Base-by-base conservation (phyloP, 805 yeast genomes). In the Wickerhamiella occidentalis region DNA sequence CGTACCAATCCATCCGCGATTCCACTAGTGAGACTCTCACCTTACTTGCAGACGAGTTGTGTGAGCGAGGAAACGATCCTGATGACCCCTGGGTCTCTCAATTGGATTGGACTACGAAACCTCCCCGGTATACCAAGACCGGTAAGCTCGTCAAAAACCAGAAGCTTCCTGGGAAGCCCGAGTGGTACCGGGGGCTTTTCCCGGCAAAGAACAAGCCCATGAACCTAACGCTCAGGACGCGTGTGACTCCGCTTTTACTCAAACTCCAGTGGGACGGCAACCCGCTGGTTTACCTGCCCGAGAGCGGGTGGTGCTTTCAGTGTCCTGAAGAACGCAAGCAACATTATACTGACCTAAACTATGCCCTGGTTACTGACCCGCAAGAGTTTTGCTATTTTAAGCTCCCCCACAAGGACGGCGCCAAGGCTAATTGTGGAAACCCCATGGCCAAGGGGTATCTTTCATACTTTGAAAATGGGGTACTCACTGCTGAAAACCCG, bases 61-160 rank as follows among this genome's bases (percentile, higher is more conserved):
- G 79, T 1, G 70, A 75, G 38, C 60, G 67, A 6, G 71, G 73
- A 3, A 40, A 46, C 7, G 52, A 52, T n/a, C 13, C 13, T 8
- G 61, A 71, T 7, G 96, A 90, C 60, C 95, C 94, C 0, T 94
- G 98, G 98, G 68, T 88, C 36, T 70, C 73, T 2, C 98, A 94
- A 63, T 68, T 92, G 51, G 86, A 92, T 63, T 92, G 99, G 99
- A 74, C 78, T 0, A 67, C 81, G 1, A 70, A 70, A 28, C 81
- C 83, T 1, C 62, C 73, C 0, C 73, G 78, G 47, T 54, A 78
- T 38, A 84, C 80, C 12, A 85, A 85, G 60, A 94, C 92, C 1
- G 46, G 43, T 13, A 52, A 64, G 12, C 59, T 56, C 5, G 59
- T 58, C 26, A 83, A 85, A 49, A 78, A 75, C 22, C 95, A 85